Evolutionary conservation across 2,329 filamentous ascomycete genomes (phyloP), one percentile per base, ranked within the genome.

Genomic region (Exophiala aquamarina): DNA sequence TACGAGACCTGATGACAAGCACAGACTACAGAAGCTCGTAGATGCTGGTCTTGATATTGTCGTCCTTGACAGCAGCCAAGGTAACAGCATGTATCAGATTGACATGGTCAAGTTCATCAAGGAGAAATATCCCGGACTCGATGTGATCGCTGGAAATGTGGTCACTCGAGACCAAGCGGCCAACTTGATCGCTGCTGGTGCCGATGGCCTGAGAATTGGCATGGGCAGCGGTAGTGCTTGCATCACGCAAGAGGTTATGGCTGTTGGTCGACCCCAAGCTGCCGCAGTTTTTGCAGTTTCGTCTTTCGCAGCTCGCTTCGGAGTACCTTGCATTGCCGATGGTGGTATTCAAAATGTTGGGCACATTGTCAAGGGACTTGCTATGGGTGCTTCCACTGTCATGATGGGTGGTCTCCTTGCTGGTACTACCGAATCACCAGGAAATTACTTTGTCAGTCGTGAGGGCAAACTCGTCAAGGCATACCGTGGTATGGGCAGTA

Each of bases 211-310:
- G 60, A 89, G 93, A 67, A 98, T 98, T 66, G 93, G 93, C 67
- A 98, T 98, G 93, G 93, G 93, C 60, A 95, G 89, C 66, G 93
- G 93, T 65, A 95, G 89, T 65, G 93, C 93, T 65, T 98, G 93
- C 73, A 98, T 98, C 62, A 98, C 93, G 47, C 93, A 98, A 73
- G 93, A 98, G 75, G 94, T 98, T 66, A 98, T 98, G 93, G 93
- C 93, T 60, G 92, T 98, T 40, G 93, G 94, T 50, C 87, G 93
- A 63, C 93, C 93, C 48, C 93, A 98, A 74, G 93, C 94, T 33
- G 89, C 91, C 20, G 85, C 93, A 34, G 92, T 98, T 50, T 90
- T 87, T 77, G 88, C 85, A 60, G 93, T 98, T 61, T 85, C 88
- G 63, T 77, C 82, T 44, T 98, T 98, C 63, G 92, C 93, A 42